Conservation (phyloP, 2,329 filamentous ascomycete genomes). For the Scedosporium apiospermum region DNA sequence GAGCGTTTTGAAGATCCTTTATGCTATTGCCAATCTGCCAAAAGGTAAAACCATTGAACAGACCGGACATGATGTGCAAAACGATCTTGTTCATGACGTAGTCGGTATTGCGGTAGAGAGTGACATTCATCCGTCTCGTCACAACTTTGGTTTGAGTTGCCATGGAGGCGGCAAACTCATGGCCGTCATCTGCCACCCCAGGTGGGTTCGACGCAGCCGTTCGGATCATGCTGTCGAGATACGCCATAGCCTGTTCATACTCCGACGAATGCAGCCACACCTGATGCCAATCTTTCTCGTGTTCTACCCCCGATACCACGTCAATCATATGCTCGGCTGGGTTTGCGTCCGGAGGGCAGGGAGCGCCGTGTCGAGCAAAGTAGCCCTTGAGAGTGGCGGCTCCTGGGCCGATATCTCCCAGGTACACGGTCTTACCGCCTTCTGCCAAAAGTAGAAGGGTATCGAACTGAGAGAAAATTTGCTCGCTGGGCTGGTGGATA, state of each 20-base stretch:
- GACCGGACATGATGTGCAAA: slow-evolving; percentile 42
- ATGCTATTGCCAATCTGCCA: slow-evolving; percentile 47
- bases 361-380: slow-evolving; percentile 57
- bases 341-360: slow-evolving; percentile 53
- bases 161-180: slow-evolving; percentile 65
- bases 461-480: slow-evolving; percentile 59
- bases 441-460: slow-evolving; percentile 53
- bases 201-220: slow-evolving; percentile 38
- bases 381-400: slow-evolving; percentile 47
- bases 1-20: slow-evolving; percentile 39
- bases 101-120: slow-evolving; percentile 57
- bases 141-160: slow-evolving; percentile 54
- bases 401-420: slow-evolving; percentile 53
- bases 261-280: slow-evolving; percentile 60
- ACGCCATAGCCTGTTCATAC: slow-evolving; percentile 41
- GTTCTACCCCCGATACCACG: slow-evolving; percentile 41
- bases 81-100: slow-evolving; percentile 57
- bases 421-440: slow-evolving; percentile 58
- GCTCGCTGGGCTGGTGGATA: slow-evolving; percentile 61
- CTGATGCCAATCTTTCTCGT: slow-evolving; percentile 53
- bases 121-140: slow-evolving; percentile 49
- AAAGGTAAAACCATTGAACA: slow-evolving; percentile 54
- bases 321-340: slow-evolving; percentile 70
- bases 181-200: slow-evolving; percentile 37
- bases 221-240: slow-evolving; percentile 54